These are phyloP conservation scores for Dryas alaskensis DNA, from an alignment of 306 rosid species.

Conservation along the genomic window DNA sequence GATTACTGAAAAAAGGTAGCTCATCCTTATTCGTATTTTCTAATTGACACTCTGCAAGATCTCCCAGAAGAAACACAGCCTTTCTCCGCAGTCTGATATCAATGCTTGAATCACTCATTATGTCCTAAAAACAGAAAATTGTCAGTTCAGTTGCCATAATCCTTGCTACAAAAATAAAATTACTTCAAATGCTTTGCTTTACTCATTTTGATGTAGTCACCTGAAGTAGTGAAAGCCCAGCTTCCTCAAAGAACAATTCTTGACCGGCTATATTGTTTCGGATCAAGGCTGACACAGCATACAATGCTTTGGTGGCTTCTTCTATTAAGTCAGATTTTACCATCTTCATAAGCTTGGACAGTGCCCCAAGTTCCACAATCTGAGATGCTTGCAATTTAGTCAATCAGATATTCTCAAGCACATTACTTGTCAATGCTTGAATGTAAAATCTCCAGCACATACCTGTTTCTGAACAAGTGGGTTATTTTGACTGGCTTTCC, in stretches of 20 bases:
- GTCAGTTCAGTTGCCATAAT: constrained; percentile 8
- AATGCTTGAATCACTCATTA: constrained; percentile 52
- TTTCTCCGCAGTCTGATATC: constrained; percentile 68
- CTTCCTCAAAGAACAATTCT: constrained; percentile 61
- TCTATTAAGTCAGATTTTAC: constrained; percentile 56
- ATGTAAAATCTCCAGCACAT: not conserved
- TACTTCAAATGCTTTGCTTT: not conserved
- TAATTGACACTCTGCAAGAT: constrained; percentile 62
- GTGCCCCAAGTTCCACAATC: constrained; percentile 72
- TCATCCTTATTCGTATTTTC: constrained; percentile 41
- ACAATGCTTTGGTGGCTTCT: constrained; percentile 81
- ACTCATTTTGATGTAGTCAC: constrained; percentile 35
- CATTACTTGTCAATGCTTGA: not conserved
- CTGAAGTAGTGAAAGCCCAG: constrained; percentile 63
- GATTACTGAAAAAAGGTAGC: constrained; percentile 49
- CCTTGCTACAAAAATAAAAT: not conserved
- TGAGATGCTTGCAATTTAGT: constrained; percentile 13
- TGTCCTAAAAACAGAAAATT: constrained; percentile 43
- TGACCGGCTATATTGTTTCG: constrained; percentile 59
- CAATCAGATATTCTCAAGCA: not conserved
- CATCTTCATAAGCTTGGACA: constrained; percentile 63
- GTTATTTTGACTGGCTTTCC: constrained; percentile 83
- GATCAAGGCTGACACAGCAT: constrained; percentile 80
- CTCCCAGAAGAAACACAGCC: constrained; percentile 67
- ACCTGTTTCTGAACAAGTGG: constrained; percentile 80